Evolutionary conservation across 139 green algal genomes (phyloP), one percentile per base, ranked within the genome.

Genomic region (Coelastrella sp.): DNA sequence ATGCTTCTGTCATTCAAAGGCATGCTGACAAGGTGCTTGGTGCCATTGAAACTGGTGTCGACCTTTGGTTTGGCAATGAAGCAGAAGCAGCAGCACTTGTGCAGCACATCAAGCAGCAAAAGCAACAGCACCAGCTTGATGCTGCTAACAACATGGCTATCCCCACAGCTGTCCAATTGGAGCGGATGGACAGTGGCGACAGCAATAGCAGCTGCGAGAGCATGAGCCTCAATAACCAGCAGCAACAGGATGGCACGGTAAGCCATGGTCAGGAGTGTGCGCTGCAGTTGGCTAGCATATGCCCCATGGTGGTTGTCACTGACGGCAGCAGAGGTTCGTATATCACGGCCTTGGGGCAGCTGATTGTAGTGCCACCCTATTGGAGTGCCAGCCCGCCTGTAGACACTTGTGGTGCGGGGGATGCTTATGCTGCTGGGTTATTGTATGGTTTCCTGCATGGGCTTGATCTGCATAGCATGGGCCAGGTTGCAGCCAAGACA

Each of bases 331-430:
- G 89, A 5, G 96, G 96, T 20, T 59, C 61, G 7, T 94, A 94
- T 65, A 64, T 89, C 11, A 77, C 81, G 0, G 73, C 89, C 5
- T 59, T 47, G 78, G 78, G 76, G 7, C 57, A 90, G 85, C 75
- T 97, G 59, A 85, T 95, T 64, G 88, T 97, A 16, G 88, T 97
- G 22, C 96, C 95, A 3, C 95, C 96, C 7, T 93, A 93, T 90
- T 98, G 96, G 97, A 84, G 86, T 0, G 64, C 91, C 5, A n/a
- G 92, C 7, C 80, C 92, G 5, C 96, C 97, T 13, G 95, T 98
- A 65, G 97, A 99, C 92, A 99, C 97, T 0, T 98, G 96, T 83
- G 98, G 98, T 22, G 97, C 97, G 19, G 77, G 77, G 4, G 97
- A 99, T 88, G 97, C 95, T 14, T 99, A 97, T 83, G 94, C 95